These are phyloP conservation scores for Blastocystis sp. DNA, from an alignment of 352 stramenopile species.

Conservation along the genomic window DNA sequence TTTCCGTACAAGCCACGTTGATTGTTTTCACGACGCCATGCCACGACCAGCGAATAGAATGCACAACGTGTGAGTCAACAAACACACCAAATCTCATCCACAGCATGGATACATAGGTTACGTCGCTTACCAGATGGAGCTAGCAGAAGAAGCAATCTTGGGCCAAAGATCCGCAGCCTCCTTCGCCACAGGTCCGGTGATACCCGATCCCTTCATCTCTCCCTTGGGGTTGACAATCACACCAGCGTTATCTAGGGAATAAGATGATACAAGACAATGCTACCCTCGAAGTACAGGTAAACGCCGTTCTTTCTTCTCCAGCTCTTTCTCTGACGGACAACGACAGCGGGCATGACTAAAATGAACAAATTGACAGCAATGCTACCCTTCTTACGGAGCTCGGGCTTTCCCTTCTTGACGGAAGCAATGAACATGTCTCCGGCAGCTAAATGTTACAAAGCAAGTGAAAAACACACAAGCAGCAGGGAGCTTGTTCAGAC, in stretches of 20 bases:
- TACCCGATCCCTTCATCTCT: conserved; percentile 91
- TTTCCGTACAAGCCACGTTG: too few species aligned
- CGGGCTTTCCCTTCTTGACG: conserved; percentile 99
- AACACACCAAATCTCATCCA: background rate
- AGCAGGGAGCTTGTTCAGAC: conserved; percentile 94
- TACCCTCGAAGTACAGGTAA: conserved; percentile 98
- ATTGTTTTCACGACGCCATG: too few species aligned
- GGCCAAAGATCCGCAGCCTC: conserved; percentile 99
- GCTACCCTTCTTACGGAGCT: conserved; percentile 94
- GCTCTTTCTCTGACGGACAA: conserved; percentile 96
- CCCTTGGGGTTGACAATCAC: conserved; percentile 99
- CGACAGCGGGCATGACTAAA: conserved; percentile 88
- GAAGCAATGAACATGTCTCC: conserved; percentile 99
- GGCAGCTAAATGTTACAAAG: conserved; percentile 62
- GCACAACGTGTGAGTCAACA: background rate
- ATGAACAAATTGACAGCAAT: conserved; percentile 13
- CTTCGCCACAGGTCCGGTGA: conserved; percentile 82
- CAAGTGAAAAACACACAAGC: conserved; percentile 65
- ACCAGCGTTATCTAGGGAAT: conserved; percentile 89
- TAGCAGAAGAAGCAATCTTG: conserved; percentile 95
- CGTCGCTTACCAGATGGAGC: conserved; percentile 91
- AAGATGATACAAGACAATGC: too few species aligned
- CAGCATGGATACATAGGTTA: conserved; percentile 60
- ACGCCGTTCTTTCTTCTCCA: conserved; percentile 97
- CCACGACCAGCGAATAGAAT: too few species aligned